These are phyloP conservation scores for Raddia distichophylla DNA, from an alignment of 176 grass and related monocot species.

Conservation along the genomic window DNA sequence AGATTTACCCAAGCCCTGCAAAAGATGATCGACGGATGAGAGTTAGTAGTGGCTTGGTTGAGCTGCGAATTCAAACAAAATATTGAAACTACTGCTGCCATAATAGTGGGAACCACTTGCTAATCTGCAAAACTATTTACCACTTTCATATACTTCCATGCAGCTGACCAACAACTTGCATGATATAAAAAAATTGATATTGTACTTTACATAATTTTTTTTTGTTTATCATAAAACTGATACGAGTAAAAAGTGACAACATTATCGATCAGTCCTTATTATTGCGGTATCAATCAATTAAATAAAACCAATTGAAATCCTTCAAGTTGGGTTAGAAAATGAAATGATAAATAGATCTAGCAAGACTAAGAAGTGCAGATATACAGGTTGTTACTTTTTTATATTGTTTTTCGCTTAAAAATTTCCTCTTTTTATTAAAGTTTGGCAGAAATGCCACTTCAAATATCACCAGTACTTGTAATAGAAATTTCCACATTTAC, in stretches of 20 bases:
- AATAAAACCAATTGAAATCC: neutral
- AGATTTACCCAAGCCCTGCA: slow-evolving; percentile 77
- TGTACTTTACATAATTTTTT: neutral
- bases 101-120: neutral
- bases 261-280: neutral
- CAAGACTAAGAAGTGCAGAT: neutral
- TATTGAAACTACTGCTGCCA: neutral
- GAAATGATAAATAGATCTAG: neutral
- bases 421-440: neutral
- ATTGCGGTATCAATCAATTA: slow-evolving; percentile 25
- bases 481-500: slow-evolving; percentile 31
- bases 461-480: slow-evolving; percentile 17
- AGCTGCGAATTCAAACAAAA: neutral
- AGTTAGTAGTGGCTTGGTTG: slow-evolving; percentile 1
- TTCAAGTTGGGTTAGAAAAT: neutral
- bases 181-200: neutral
- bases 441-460: slow-evolving; percentile 1
- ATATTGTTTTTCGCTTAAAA: neutral
- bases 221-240: neutral
- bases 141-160: neutral
- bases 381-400: neutral
- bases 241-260: neutral
- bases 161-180: neutral
- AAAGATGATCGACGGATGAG: slow-evolving; percentile 10
- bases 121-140: neutral